Conservation (phyloP, 208 protist genomes). For the Crithidia acanthocephali region DNA sequence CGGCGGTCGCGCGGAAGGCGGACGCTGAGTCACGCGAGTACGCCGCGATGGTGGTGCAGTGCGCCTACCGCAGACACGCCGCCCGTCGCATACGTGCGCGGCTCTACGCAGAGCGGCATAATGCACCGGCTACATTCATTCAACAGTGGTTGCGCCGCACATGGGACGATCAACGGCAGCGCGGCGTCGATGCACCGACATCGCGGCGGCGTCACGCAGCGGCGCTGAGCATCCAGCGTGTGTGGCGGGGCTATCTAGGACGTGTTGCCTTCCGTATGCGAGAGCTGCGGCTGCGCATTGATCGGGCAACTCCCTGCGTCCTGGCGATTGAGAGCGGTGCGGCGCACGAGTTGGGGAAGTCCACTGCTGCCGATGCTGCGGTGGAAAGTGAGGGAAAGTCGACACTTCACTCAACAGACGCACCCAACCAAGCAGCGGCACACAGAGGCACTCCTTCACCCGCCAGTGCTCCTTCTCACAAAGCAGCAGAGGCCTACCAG, state of each 20-base stretch:
- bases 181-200: conserved; percentile 55
- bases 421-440: neutral
- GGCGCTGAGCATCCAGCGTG: conserved; percentile 57
- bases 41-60: conserved; percentile 72
- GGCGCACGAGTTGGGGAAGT: neutral
- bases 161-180: conserved; percentile 33
- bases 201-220: conserved; percentile 33
- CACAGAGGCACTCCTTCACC: neutral
- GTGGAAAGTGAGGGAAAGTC: neutral
- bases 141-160: conserved; percentile 60
- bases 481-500: conserved; percentile 23
- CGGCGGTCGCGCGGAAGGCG: neutral
- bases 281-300: conserved; percentile 36
- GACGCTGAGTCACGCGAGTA: conserved; percentile 53
- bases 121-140: conserved; percentile 31
- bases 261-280: conserved; percentile 55
- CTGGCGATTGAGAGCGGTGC: neutral
- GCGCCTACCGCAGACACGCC: conserved; percentile 35
- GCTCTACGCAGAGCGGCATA: conserved; percentile 28
- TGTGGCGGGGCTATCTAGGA: conserved; percentile 64
- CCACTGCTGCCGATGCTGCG: neutral
- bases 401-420: no score
- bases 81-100: conserved; percentile 27
- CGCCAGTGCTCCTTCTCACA: neutral
- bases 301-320: neutral